Percentiles rank a stretch among this genome's conserved stretches.
phyloP scores from a whole-genome alignment of 2,329 filamentous ascomycete species.

The Xylaria hypoxylon region DNA sequence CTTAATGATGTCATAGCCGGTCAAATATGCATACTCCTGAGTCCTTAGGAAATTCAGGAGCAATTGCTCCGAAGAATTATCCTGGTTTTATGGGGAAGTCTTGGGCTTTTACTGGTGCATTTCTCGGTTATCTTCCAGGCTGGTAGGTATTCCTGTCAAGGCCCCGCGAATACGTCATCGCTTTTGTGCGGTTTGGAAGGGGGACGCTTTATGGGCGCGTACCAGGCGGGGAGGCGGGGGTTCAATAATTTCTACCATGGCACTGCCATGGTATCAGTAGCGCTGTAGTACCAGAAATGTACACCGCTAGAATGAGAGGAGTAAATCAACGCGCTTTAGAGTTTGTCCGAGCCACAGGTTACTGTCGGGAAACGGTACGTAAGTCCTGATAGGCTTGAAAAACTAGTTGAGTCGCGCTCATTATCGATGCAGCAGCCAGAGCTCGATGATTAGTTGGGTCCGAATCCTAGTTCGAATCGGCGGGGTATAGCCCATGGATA shows the following conservation, averaged over 20 bases:
- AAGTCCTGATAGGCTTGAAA: slow-evolving; percentile 20
- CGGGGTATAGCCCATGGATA: slow-evolving; percentile 14
- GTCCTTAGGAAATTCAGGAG: slow-evolving; percentile 25
- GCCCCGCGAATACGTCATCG: slow-evolving; percentile 31
- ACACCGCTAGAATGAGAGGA: slow-evolving; percentile 27
- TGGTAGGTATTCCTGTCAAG: slow-evolving; percentile 20
- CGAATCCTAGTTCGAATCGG: slow-evolving; percentile 11
- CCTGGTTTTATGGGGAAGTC: slow-evolving; percentile 15
- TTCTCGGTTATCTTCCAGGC: neutral
- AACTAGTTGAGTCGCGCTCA: slow-evolving; percentile 12
- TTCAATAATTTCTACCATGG: slow-evolving; percentile 4
- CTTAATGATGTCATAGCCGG: slow-evolving; percentile 23
- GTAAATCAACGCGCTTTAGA: neutral
- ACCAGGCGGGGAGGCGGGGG: neutral
- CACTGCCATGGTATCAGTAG: too few relatives aligned
- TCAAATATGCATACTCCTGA: neutral
- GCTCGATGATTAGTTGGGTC: slow-evolving; percentile 38
- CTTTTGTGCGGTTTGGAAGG: neutral
- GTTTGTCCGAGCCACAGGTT: slow-evolving; percentile 11
- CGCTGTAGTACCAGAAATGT: neutral
- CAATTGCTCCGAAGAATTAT: slow-evolving; percentile 35
- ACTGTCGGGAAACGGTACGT: slow-evolving; percentile 2
- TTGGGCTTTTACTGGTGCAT: neutral
- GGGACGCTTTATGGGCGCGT: neutral
- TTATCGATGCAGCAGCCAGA: slow-evolving; percentile 39